phyloP scores from a whole-genome alignment of 2,329 filamentous ascomycete genomes.

The Furcasterigmium sp. region DNA sequence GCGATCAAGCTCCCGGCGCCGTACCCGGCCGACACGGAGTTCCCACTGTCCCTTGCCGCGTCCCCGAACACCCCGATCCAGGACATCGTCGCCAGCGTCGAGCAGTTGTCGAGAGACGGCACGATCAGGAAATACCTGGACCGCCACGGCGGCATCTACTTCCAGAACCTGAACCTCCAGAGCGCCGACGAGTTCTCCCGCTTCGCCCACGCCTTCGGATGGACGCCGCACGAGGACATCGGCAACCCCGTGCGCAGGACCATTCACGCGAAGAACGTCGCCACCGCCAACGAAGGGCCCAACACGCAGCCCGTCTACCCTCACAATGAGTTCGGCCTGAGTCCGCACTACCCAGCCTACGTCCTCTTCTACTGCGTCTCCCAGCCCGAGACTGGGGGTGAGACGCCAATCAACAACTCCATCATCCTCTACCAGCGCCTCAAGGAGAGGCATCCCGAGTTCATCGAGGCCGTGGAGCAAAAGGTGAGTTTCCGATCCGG shows the following conservation, averaged over 20 bases:
- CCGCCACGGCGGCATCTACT: constrained; percentile 16
- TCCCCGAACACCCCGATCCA: not conserved
- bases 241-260: constrained; percentile 18
- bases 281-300: constrained; percentile 20
- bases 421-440: constrained; percentile 14
- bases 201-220: constrained; percentile 20
- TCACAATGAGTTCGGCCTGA: constrained; percentile 19
- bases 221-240: constrained; percentile 16
- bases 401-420: constrained; percentile 19
- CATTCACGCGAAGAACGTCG: constrained; percentile 17
- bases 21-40: constrained; percentile 1
- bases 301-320: constrained; percentile 16
- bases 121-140: constrained; percentile 7
- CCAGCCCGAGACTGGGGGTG: constrained; percentile 16
- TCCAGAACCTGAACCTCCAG: constrained; percentile 15
- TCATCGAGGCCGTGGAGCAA: constrained; percentile 14
- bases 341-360: constrained; percentile 18
- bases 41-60: not conserved
- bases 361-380: constrained; percentile 18
- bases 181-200: constrained; percentile 15
- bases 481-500: constrained; percentile 11
- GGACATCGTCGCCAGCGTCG: constrained; percentile 2
- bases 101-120: not conserved
- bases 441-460: constrained; percentile 14
- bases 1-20: not conserved